Percentiles rank a stretch among this genome's conserved stretches.
These are phyloP conservation scores for Ascocoryne sarcoides DNA, from an alignment of 2,329 filamentous ascomycete genomes.

Conservation along the genomic window DNA sequence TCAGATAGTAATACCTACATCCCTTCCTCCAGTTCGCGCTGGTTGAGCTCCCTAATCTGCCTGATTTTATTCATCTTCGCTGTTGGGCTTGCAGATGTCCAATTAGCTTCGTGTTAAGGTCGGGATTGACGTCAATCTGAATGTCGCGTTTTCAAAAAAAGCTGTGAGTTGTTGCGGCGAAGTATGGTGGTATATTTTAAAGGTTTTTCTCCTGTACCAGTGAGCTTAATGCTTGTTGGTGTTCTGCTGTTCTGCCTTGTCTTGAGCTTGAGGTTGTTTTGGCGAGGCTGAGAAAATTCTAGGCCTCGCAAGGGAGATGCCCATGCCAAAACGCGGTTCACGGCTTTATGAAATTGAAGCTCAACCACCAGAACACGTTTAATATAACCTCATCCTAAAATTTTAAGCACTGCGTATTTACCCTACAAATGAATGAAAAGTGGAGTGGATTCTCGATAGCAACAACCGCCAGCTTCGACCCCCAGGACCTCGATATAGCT, in stretches of 20 bases:
- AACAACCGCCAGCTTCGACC: conserved; percentile 2
- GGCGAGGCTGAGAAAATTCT: neutral
- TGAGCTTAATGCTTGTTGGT: neutral
- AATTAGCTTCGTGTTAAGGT: no score
- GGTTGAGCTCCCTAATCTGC: conserved; percentile 86
- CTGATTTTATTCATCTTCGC: conserved; percentile 83
- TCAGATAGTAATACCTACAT: conserved; percentile 44
- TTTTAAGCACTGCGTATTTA: neutral
- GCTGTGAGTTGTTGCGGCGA: no score
- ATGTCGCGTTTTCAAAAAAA: neutral
- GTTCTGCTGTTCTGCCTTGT: neutral
- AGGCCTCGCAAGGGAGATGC: neutral
- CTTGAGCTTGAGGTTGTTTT: neutral
- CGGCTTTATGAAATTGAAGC: neutral
- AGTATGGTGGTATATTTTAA: no score
- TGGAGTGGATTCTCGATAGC: conserved; percentile 1
- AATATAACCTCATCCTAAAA: neutral
- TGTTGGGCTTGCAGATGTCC: conserved; percentile 3
- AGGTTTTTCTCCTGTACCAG: no score
- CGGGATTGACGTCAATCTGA: conserved; percentile 4
- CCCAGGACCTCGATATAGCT: neutral
- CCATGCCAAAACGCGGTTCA: neutral
- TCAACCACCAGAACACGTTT: neutral
- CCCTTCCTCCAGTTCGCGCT: conserved; percentile 84
- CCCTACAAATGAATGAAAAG: conserved; percentile 1